Base-by-base conservation (phyloP, 2,329 filamentous ascomycete species). In the Pseudohalonectria lignicola region DNA sequence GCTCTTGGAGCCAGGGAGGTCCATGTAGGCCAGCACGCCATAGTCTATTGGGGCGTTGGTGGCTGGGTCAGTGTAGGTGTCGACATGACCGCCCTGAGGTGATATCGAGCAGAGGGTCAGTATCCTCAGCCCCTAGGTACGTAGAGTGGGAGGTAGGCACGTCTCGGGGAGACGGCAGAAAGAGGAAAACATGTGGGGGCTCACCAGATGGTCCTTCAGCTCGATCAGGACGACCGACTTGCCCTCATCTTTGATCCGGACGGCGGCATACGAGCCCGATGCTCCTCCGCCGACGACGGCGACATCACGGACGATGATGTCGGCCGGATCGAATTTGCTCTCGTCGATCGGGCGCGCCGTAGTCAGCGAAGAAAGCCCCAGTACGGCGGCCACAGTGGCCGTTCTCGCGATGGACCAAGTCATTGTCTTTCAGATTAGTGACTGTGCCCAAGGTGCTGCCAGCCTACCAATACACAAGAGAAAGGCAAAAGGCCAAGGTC, bases 31-130 rank as follows among this genome's bases (percentile, higher is more conserved):
- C 37, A 55, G 47, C n/a, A 59, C 55, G 26, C 57, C 58, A 26
- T 52, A 57, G 41, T 60, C 52, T 37, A 52, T 51, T 1, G 48
- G 30, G 0, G 34, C 43, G 3, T 48, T 50, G 2, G 49, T 59
- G 11, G 55, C 47, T 20, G 59, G 60, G 15, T 61, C 62, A 1
- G 45, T 52, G 45, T 66, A 71, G 3, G 65, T 71, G 16, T 67
- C 49, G 3, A 62, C 61, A 39, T 70, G 64, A 2, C 66, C 66
- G 18, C 31, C 32, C 26, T 31, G 16, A 9, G 12, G 29, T 10
- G 20, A 16, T 9, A 31, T 7, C n/a, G n/a, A n/a, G n/a, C n/a
- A n/a, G n/a, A n/a, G n/a, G n/a, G n/a, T n/a, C n/a, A n/a, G n/a
- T n/a, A n/a, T n/a, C n/a, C n/a, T n/a, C n/a, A n/a, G n/a, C n/a